Base-by-base conservation (phyloP, 176 grass and related monocot species). In the Bonia amplexicaulis region DNA sequence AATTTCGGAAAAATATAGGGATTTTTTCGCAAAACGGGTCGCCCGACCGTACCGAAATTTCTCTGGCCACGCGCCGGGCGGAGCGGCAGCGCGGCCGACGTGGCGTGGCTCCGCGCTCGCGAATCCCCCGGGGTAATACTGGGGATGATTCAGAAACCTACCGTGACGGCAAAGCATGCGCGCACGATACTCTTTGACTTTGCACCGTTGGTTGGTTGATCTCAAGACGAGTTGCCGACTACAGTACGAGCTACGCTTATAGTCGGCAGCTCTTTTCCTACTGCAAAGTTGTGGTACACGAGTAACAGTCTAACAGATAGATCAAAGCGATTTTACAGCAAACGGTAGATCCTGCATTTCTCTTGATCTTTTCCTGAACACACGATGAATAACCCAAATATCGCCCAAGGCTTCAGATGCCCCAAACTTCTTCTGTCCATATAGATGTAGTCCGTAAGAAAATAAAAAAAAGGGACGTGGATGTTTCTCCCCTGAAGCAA, bases 141-240 rank as follows among this genome's bases (percentile, higher is more conserved):
- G n/a, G n/a, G n/a, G n/a, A n/a, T n/a, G 23, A 40, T 67, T 68
- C 35, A 26, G 83, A 86, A 64, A 77, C 88, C 71, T 90, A 64
- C 45, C 83, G 71, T 90, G 83, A 4, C 25, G 39, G 45, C 45
- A 71, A 90, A 81, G 87, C 87, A 74, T 65, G 57, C 31, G 13
- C 12, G 35, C 72, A 54, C 66, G 72, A 63, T 45, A 12, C 52
- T 74, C 61, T 33, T 33, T 80, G 87, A 45, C 62, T 89, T 85
- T 54, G 44, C 62, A 35, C 27, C 48, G 46, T 14, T 59, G 1
- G 19, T 2, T 40, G 52, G 1, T 77, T 55, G 2, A 77, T 71
- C 80, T 62, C n/a, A 58, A 53, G 73, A 29, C n/a, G 19, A 61
- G 39, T 74, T 29, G 71, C 66, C 20, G 58, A 45, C 20, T 20